phyloP scores from a whole-genome alignment of 129 eudicot species.

The Scalesia atractyloides region DNA sequence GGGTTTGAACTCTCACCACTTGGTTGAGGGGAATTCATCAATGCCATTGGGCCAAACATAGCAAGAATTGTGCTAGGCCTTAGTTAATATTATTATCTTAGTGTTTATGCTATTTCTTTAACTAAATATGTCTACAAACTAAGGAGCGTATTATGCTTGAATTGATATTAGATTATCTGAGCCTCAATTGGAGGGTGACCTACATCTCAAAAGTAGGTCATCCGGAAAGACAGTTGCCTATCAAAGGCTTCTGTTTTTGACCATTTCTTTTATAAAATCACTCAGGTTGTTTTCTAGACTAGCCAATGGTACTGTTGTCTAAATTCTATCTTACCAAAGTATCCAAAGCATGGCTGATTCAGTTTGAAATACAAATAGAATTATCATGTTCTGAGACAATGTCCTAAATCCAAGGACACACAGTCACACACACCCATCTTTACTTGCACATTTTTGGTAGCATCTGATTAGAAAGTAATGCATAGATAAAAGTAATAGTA shows the following conservation, averaged over 20 bases:
- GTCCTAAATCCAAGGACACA: neutral
- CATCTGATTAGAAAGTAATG: constrained; percentile 9
- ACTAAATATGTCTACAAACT: neutral
- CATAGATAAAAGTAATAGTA: neutral
- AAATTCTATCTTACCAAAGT: neutral
- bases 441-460: constrained; percentile 13
- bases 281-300: constrained; percentile 6
- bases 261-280: neutral
- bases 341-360: constrained; percentile 13
- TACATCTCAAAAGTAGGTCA: neutral
- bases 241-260: neutral
- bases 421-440: neutral
- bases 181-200: neutral
- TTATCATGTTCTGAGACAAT: constrained; percentile 3
- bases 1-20: no score
- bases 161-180: neutral
- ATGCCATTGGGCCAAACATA: no score
- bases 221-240: neutral
- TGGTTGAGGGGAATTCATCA: no score
- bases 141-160: neutral
- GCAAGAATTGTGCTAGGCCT: no score
- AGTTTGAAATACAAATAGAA: constrained; percentile 1
- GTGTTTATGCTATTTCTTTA: neutral
- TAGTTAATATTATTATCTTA: neutral
- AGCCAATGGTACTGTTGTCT: neutral